phyloP scores from a whole-genome alignment of 2,329 filamentous ascomycete species.

The Knufia fluminis region DNA sequence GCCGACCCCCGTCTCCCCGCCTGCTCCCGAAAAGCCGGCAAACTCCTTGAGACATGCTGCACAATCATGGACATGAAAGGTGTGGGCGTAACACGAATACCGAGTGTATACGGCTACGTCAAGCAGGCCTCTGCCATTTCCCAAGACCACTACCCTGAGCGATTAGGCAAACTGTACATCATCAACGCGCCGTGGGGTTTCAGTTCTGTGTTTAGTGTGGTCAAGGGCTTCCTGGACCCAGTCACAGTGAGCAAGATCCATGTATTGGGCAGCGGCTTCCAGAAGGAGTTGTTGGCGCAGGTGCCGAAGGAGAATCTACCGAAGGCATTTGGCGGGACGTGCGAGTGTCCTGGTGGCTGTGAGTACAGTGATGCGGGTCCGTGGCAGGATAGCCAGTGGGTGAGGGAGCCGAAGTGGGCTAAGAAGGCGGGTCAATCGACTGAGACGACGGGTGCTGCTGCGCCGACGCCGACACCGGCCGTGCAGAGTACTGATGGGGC shows the following conservation, averaged over 20 bases:
- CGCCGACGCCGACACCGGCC: neutral
- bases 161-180: constrained; percentile 87
- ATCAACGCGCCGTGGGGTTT: constrained; percentile 99
- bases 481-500: neutral
- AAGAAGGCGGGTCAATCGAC: constrained; percentile 19
- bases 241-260: constrained; percentile 96
- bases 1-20: constrained; percentile 87
- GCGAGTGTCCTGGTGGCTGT: constrained; percentile 75
- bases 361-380: constrained; percentile 80
- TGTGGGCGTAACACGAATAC: constrained; percentile 71
- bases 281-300: constrained; percentile 74
- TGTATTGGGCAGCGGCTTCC: constrained; percentile 71
- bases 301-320: constrained; percentile 86
- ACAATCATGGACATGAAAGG: constrained; percentile 97
- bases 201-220: constrained; percentile 69
- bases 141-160: constrained; percentile 98
- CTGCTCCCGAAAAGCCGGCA: constrained; percentile 82
- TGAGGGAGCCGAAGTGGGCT: constrained; percentile 36
- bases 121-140: constrained; percentile 77
- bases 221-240: constrained; percentile 93
- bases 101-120: constrained; percentile 81
- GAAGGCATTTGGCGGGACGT: constrained; percentile 72
- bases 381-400: constrained; percentile 52
- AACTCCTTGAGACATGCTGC: constrained; percentile 94
- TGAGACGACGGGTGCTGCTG: constrained; percentile 14